Percentiles rank a stretch among this genome's conserved stretches.
phyloP scores from a whole-genome alignment of 2,329 filamentous ascomycete species.

The Aspergillus sergii region DNA sequence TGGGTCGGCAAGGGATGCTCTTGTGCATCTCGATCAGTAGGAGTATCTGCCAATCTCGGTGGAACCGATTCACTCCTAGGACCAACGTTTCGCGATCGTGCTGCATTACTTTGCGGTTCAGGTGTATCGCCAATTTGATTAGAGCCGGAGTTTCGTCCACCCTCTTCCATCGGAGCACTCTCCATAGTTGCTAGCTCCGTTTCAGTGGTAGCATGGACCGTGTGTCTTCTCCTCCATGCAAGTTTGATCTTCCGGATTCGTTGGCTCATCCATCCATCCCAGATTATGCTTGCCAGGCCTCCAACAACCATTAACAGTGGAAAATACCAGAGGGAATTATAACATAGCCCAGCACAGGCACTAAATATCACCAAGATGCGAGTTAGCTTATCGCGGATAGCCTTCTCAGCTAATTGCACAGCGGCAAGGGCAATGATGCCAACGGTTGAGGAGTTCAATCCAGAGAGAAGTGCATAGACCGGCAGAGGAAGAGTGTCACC shows the following conservation, averaged over 20 bases:
- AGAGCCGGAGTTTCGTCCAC: not conserved
- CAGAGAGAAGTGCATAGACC: conserved; percentile 70
- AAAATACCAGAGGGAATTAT: conserved; percentile 76
- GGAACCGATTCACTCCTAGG: not conserved
- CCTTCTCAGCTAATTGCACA: conserved; percentile 67
- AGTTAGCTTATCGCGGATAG: conserved; percentile 66
- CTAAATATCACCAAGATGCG: conserved; percentile 66
- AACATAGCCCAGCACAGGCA: conserved; percentile 67
- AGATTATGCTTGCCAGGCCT: conserved; percentile 56
- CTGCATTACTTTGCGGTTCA: not conserved
- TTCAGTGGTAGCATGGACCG: conserved; percentile 17
- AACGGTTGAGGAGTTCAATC: conserved; percentile 71
- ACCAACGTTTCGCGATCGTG: conserved; percentile 15
- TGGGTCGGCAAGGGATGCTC: not conserved
- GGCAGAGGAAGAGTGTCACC: conserved; percentile 59
- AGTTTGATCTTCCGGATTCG: conserved; percentile 37
- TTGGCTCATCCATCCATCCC: conserved; percentile 60
- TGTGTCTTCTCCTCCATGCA: conserved; percentile 21
- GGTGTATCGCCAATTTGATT: not conserved
- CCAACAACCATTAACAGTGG: conserved; percentile 63
- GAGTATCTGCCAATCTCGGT: not conserved
- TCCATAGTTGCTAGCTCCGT: not conserved
- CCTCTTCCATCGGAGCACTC: not conserved
- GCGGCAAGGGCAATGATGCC: conserved; percentile 72
- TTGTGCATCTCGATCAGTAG: not conserved